Evolutionary conservation across 1,284 basidiomycete species (phyloP).

Genomic region (Ustanciosporium gigantosporum): DNA sequence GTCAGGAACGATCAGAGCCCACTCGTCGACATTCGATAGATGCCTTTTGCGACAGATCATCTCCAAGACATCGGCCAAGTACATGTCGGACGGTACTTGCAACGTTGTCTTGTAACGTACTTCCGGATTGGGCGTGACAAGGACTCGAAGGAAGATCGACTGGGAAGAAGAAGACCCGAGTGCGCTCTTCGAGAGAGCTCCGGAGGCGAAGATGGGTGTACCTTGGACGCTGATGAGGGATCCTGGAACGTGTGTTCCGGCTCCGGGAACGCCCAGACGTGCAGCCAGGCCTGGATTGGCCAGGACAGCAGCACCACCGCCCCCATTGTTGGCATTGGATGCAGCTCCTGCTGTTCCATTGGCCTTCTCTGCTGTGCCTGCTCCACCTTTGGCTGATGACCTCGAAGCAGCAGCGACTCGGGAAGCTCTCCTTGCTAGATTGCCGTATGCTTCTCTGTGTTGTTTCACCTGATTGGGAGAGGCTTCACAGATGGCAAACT

Average conservation of each 20-base stretch:
- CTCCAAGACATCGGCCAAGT: slow-evolving; percentile 93
- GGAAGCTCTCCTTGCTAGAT: slow-evolving; percentile 22
- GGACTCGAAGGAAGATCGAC: slow-evolving; percentile 49
- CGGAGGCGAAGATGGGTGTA: slow-evolving; percentile 49
- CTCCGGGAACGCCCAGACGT: slow-evolving; percentile 21
- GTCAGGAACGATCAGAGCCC: slow-evolving; percentile 55
- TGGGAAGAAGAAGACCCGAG: slow-evolving; percentile 33
- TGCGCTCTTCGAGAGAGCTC: slow-evolving; percentile 34
- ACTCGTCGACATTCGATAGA: slow-evolving; percentile 47
- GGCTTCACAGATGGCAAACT: slow-evolving; percentile 79
- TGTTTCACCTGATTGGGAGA: slow-evolving; percentile 77
- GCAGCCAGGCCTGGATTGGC: slow-evolving; percentile 21
- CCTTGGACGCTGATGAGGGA: slow-evolving; percentile 44
- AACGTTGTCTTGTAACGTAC: slow-evolving; percentile 60
- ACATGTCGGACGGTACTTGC: slow-evolving; percentile 74
- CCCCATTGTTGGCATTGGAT: slow-evolving; percentile 18
- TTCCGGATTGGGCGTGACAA: slow-evolving; percentile 50
- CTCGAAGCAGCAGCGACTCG: slow-evolving; percentile 13
- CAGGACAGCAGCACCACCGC: slow-evolving; percentile 11
- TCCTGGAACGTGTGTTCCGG: slow-evolving; percentile 14
- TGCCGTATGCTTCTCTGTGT: slow-evolving; percentile 67
- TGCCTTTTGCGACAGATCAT: slow-evolving; percentile 54
- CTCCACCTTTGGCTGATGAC: not conserved
- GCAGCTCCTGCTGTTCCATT: slow-evolving; percentile 9
- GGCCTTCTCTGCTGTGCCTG: slow-evolving; percentile 4